Percentiles rank a stretch among this genome's conserved stretches.
Evolutionary conservation across 352 stramenopile genomes (phyloP).

Genomic region (Pythium vanterpoolii): DNA sequence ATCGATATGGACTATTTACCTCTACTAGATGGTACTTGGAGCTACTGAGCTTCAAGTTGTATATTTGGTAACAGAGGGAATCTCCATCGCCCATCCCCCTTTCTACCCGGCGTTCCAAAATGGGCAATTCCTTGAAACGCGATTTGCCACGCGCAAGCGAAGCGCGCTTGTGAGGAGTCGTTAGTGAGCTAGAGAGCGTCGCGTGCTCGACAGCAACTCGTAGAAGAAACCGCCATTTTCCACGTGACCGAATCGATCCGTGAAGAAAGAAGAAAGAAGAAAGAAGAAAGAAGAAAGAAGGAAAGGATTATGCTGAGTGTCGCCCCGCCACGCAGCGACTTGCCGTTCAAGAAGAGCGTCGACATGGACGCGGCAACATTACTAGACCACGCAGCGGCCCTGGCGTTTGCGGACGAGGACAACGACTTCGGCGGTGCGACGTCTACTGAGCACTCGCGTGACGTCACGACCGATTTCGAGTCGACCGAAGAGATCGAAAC

Average conservation of each 20-base stretch:
- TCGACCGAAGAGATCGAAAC: background rate
- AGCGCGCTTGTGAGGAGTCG: no score
- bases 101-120: background rate
- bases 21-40: constrained; percentile 1
- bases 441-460: constrained; percentile 12
- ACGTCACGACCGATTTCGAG: background rate
- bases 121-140: background rate
- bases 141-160: background rate
- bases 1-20: constrained; percentile 2
- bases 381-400: no score
- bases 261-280: background rate
- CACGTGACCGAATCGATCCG: no score
- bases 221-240: no score
- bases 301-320: constrained; percentile 4
- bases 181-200: no score
- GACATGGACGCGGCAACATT: constrained; percentile 7
- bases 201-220: no score
- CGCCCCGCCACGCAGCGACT: background rate
- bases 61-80: constrained; percentile 2
- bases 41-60: background rate
- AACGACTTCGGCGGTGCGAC: background rate
- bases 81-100: background rate
- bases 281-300: background rate
- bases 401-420: background rate
- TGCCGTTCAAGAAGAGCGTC: background rate